These are phyloP conservation scores for Sporothrix pseudoabietina DNA, from an alignment of 2,329 filamentous ascomycete genomes.

Conservation along the genomic window DNA sequence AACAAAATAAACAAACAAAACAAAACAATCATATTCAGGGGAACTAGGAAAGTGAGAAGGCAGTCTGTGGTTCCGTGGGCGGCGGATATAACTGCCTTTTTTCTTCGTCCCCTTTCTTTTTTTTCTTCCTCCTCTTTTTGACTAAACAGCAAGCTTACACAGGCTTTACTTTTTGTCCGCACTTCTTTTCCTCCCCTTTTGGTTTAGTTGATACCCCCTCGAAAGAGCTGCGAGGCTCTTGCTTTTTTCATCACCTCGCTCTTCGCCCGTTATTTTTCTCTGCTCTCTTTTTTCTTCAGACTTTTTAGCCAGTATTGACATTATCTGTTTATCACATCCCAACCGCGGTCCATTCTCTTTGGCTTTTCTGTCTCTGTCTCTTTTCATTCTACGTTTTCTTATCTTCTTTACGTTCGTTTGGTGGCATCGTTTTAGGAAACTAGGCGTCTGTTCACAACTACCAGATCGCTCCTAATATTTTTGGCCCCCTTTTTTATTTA, in stretches of 20 bases:
- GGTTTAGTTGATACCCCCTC: slow-evolving; percentile 30
- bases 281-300: not conserved
- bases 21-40: not conserved
- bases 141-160: not conserved
- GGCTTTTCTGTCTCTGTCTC: too few relatives aligned
- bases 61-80: not conserved
- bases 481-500: not conserved
- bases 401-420: slow-evolving; percentile 5
- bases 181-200: not conserved
- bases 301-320: not conserved
- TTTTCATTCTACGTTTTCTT: not conserved
- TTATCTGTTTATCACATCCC: not conserved
- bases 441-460: not conserved
- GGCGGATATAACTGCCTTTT: not conserved
- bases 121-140: not conserved
- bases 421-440: not conserved
- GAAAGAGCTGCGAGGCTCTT: slow-evolving; percentile 2
- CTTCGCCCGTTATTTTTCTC: not conserved
- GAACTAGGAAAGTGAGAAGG: not conserved
- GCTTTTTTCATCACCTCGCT: slow-evolving; percentile 2
- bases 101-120: not conserved
- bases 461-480: too few relatives aligned
- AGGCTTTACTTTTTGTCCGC: not conserved
- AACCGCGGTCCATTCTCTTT: not conserved
- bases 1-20: slow-evolving; percentile 7